Conservation (phyloP, 371 early-diverging fungal species). For the Blyttiomyces sp. region DNA sequence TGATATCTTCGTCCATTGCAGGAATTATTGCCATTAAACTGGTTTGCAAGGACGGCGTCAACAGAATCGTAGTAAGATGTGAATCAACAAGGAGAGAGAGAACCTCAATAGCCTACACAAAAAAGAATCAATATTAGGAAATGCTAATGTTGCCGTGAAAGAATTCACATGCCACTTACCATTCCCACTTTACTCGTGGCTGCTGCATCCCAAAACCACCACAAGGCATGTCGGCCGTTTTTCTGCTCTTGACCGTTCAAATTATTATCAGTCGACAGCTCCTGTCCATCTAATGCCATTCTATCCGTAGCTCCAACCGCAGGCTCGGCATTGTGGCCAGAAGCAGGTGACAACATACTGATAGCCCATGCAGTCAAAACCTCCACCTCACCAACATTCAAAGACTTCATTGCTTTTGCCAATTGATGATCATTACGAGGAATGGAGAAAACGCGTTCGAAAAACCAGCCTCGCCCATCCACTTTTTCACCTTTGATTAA, state of each 20-base stretch:
- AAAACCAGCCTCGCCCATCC: conserved; percentile 21
- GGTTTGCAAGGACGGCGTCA: conserved; percentile 19
- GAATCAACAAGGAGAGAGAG: conserved; percentile 27
- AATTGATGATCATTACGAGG: conserved; percentile 17
- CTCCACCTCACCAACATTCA: conserved; percentile 14
- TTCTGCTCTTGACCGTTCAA: conserved; percentile 6
- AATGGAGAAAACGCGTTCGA: conserved; percentile 13
- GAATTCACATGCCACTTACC: conserved; percentile 12
- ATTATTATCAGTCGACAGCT: background rate
- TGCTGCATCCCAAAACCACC: conserved; percentile 29
- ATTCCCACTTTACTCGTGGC: background rate
- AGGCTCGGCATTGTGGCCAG: background rate
- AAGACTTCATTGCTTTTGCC: conserved; percentile 15
- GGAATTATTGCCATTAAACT: conserved; percentile 3
- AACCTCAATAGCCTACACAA: conserved; percentile 27
- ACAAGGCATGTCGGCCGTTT: conserved; percentile 18
- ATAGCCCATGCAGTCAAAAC: conserved; percentile 21
- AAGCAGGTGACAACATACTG: conserved; percentile 6
- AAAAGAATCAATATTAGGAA: background rate
- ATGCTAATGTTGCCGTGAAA: background rate
- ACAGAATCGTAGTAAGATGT: conserved; percentile 28
- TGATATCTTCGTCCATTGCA: conserved; percentile 4
- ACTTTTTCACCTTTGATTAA: background rate
- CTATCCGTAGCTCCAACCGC: background rate
- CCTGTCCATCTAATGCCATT: conserved; percentile 6